These are phyloP conservation scores for Iberis pinnata DNA, from an alignment of 345 rosid species.

Conservation along the genomic window DNA sequence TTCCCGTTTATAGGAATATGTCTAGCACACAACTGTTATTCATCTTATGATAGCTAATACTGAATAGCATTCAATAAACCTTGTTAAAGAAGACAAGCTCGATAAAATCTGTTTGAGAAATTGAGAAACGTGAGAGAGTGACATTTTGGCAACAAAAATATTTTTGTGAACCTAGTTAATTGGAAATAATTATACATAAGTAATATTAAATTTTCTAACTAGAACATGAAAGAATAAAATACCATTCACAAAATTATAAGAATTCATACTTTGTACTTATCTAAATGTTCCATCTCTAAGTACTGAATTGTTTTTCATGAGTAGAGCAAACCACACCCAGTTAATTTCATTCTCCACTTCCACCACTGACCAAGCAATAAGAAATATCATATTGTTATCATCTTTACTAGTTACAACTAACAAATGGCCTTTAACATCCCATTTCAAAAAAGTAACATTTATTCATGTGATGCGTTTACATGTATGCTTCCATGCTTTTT, in stretches of 20 bases:
- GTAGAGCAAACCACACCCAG: background rate
- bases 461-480: background rate
- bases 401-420: background rate
- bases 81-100: too few species aligned
- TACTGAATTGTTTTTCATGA: too few species aligned
- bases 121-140: too few species aligned
- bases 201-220: too few species aligned
- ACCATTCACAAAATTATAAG: too few species aligned
- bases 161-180: too few species aligned
- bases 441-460: background rate
- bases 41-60: background rate
- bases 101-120: background rate
- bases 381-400: background rate
- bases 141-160: background rate
- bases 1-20: background rate
- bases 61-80: background rate
- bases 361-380: background rate
- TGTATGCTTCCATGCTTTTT: background rate
- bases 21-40: background rate
- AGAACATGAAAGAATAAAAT: too few species aligned
- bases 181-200: too few species aligned
- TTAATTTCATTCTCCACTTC: background rate
- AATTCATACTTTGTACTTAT: too few species aligned
- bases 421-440: background rate
- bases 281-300: background rate